These are phyloP conservation scores for Xylariaceae sp. DNA, from an alignment of 2,329 filamentous ascomycete species.

Conservation along the genomic window DNA sequence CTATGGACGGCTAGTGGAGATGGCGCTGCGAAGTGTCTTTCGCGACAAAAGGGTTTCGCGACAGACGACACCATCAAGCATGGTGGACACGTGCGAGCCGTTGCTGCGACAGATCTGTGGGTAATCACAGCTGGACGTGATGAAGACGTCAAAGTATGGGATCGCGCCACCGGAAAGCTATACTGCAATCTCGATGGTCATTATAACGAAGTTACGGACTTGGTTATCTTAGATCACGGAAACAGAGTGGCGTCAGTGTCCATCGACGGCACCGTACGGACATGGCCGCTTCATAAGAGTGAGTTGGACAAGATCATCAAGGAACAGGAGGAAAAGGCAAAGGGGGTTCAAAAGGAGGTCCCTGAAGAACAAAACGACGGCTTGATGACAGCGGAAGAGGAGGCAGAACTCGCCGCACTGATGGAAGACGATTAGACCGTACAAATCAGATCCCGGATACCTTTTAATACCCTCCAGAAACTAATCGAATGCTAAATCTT, in stretches of 20 bases:
- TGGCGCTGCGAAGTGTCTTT: conserved; percentile 76
- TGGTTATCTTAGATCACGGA: conserved; percentile 55
- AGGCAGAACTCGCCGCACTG: conserved; percentile 84
- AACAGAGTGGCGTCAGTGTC: conserved; percentile 69
- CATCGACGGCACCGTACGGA: conserved; percentile 83
- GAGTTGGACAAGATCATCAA: conserved; percentile 47
- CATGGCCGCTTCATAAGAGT: conserved; percentile 68
- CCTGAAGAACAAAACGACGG: conserved; percentile 42
- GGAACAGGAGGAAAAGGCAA: conserved; percentile 47
- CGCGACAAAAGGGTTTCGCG: conserved; percentile 62
- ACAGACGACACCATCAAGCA: conserved; percentile 69
- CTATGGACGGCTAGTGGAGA: conserved; percentile 93
- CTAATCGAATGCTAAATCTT: too few relatives aligned
- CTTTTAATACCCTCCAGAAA: too few relatives aligned
- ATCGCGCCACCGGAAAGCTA: conserved; percentile 65
- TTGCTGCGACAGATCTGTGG: conserved; percentile 70
- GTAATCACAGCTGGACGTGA: conserved; percentile 84
- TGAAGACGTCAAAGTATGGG: conserved; percentile 89
- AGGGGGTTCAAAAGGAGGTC: conserved; percentile 45
- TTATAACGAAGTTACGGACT: conserved; percentile 84
- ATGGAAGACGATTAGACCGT: conserved; percentile 58
- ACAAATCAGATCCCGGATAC: too few relatives aligned
- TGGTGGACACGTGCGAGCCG: conserved; percentile 83
- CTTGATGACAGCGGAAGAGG: conserved; percentile 79
- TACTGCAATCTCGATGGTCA: conserved; percentile 75